Evolutionary conservation across 2,329 filamentous ascomycete species (phyloP).

Genomic region (Calonectria hongkongensis): DNA sequence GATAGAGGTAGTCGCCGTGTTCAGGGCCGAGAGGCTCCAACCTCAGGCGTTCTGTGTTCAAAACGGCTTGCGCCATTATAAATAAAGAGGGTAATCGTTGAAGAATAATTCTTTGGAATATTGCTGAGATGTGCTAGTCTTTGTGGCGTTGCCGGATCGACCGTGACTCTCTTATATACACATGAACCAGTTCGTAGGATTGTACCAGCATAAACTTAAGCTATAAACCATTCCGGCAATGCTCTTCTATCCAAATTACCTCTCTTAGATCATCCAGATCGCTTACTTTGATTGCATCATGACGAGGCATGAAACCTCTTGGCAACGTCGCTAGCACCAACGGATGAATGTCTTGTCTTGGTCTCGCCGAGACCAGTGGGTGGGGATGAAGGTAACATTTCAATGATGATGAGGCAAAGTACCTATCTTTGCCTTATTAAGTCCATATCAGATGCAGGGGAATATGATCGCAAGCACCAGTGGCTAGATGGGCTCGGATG

Average conservation of each 20-base stretch:
- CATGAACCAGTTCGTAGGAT: neutral
- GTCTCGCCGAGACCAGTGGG: neutral
- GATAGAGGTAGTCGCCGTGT: slow-evolving; percentile 47
- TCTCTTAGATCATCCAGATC: neutral
- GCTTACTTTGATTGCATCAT: neutral
- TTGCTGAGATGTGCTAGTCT: no score
- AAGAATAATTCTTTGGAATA: no score
- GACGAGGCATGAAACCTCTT: neutral
- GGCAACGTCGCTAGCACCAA: neutral
- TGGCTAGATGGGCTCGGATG: neutral
- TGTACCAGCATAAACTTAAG: neutral
- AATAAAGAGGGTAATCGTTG: neutral
- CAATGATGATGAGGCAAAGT: neutral
- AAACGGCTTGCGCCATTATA: slow-evolving; percentile 46
- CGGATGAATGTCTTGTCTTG: neutral
- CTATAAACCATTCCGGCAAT: neutral
- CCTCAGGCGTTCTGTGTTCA: slow-evolving; percentile 46
- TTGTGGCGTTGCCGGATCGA: neutral
- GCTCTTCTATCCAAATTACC: neutral
- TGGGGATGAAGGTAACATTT: neutral
- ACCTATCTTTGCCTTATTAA: neutral
- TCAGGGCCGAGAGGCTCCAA: slow-evolving; percentile 44
- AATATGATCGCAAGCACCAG: neutral
- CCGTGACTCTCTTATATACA: neutral
- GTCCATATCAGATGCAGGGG: neutral